These are phyloP conservation scores for Aspergillus unguis DNA, from an alignment of 2,329 filamentous ascomycete genomes.

Conservation along the genomic window DNA sequence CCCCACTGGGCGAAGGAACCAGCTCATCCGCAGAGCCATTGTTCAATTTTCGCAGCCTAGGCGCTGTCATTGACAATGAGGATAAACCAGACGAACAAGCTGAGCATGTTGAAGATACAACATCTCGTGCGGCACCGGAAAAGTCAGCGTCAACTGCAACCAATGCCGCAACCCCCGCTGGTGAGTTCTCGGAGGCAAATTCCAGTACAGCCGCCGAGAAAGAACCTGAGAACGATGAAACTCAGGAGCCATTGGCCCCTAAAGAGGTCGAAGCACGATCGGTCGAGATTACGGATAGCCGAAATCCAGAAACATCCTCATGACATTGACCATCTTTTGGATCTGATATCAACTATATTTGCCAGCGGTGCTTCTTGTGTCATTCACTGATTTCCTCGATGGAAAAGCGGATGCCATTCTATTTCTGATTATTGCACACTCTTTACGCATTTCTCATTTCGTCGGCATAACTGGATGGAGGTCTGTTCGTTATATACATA, in stretches of 20 bases:
- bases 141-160: conserved; percentile 21
- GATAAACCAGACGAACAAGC: conserved; percentile 45
- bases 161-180: conserved; percentile 14
- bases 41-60: conserved; percentile 88
- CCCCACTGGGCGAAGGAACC: conserved; percentile 44
- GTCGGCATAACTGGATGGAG: conserved; percentile 17
- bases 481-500: conserved; percentile 21
- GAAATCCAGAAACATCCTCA: conserved; percentile 28
- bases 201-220: conserved; percentile 11
- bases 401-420: conserved; percentile 15
- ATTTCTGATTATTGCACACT: conserved; percentile 7
- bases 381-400: conserved; percentile 10
- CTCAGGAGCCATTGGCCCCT: conserved; percentile 21
- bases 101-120: conserved; percentile 39
- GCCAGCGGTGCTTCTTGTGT: background rate
- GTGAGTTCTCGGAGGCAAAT: conserved; percentile 13
- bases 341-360: background rate
- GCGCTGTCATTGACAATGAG: conserved; percentile 73
- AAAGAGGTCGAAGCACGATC: conserved; percentile 39
- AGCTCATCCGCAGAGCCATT: conserved; percentile 66
- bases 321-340: conserved; percentile 14
- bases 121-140: conserved; percentile 18
- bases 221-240: conserved; percentile 15
- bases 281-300: conserved; percentile 29
- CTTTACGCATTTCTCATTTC: conserved; percentile 3